These are phyloP conservation scores for Scheffersomyces titani DNA, from an alignment of 1,139 yeast species.

Conservation along the genomic window DNA sequence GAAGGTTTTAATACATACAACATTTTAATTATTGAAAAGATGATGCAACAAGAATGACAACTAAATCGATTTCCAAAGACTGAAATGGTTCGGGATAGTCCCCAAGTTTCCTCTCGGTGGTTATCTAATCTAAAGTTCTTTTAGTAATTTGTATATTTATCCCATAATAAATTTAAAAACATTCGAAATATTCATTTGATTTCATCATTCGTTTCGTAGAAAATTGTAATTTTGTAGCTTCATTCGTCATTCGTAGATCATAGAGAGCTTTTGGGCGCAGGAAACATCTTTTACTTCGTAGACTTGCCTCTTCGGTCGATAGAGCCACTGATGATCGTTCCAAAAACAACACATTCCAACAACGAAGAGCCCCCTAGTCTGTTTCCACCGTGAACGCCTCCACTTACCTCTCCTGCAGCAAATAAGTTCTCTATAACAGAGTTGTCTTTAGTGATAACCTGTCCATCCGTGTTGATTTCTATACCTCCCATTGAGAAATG, in stretches of 20 bases:
- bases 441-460: slow-evolving; percentile 22
- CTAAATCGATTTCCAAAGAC: background rate
- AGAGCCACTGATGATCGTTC: slow-evolving; percentile 20
- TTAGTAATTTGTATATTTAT: background rate
- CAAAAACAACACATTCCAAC: slow-evolving; percentile 43
- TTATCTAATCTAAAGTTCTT: background rate
- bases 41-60: background rate
- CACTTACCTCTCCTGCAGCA: slow-evolving; percentile 43
- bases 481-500: slow-evolving; percentile 47
- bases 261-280: background rate
- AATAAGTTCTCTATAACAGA: slow-evolving; percentile 23
- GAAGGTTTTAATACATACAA: slow-evolving; percentile 1
- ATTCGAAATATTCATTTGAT: background rate
- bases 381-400: slow-evolving; percentile 42
- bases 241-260: background rate
- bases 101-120: background rate
- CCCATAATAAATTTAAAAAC: slow-evolving; percentile 1
- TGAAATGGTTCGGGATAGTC: background rate
- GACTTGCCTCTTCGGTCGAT: slow-evolving; percentile 3
- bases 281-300: background rate
- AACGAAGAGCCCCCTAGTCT: slow-evolving; percentile 40
- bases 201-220: background rate
- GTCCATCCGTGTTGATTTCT: slow-evolving; percentile 26
- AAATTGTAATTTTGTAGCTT: background rate
- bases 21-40: background rate